Percentiles rank a stretch among this genome's conserved stretches.
phyloP scores from a whole-genome alignment of 1,139 yeast genomes.

The Wickerhamomyces sp. region DNA sequence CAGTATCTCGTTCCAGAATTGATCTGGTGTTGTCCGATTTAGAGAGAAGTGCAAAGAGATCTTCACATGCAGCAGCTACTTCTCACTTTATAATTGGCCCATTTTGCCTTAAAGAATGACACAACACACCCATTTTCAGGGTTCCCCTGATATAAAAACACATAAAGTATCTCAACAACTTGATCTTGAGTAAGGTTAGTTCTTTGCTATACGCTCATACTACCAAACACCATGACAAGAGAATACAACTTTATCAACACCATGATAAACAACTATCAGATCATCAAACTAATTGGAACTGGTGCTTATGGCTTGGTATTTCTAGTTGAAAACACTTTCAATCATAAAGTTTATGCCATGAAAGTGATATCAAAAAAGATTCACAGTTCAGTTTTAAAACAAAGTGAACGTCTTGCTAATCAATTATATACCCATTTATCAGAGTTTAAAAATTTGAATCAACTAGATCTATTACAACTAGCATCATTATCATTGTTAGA shows the following conservation, averaged over 20 bases:
- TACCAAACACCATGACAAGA: not conserved
- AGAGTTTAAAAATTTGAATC: constrained; percentile 5
- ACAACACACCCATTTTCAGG: no score
- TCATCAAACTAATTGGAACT: constrained; percentile 65
- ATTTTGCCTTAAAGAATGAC: no score
- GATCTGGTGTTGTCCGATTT: no score
- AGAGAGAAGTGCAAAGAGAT: no score
- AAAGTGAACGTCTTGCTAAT: constrained; percentile 16
- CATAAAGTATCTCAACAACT: no score
- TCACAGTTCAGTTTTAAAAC: constrained; percentile 23
- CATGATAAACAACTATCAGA: constrained; percentile 38
- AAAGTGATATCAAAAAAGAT: constrained; percentile 60
- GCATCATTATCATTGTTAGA: not conserved
- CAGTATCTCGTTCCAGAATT: no score
- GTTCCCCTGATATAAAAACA: no score
- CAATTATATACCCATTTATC: constrained; percentile 5
- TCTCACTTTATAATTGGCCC: no score
- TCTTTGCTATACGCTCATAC: no score
- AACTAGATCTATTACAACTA: not conserved
- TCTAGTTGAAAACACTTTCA: constrained; percentile 51
- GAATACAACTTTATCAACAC: not conserved
- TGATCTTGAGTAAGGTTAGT: no score
- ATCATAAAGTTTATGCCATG: constrained; percentile 58
- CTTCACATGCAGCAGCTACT: no score
- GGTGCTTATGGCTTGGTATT: constrained; percentile 89